These are phyloP conservation scores for Rhodocollybia butyracea DNA, from an alignment of 768 basidiomycete species.

Conservation along the genomic window DNA sequence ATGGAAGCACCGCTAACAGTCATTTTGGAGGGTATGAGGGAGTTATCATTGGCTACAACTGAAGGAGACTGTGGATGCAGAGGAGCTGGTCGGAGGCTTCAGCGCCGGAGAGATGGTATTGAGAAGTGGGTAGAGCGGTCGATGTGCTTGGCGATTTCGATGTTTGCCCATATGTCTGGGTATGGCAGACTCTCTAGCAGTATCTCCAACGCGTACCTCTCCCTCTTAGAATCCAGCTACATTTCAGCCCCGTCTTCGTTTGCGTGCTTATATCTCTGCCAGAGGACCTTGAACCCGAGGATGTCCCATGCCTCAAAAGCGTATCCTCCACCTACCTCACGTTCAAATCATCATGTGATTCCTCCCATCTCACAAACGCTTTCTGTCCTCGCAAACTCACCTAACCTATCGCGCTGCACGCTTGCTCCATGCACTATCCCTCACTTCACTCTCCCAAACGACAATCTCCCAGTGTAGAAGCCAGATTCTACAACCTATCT, in stretches of 20 bases:
- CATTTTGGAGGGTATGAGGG: background rate
- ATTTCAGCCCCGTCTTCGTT: constrained; percentile 1
- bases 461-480: background rate
- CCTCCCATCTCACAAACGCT: constrained; percentile 3
- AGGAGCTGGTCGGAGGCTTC: background rate
- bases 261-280: background rate
- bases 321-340: constrained; percentile 4
- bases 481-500: background rate
- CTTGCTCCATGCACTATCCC: background rate
- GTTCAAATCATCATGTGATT: background rate
- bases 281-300: background rate
- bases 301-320: background rate
- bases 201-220: background rate
- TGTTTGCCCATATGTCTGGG: constrained; percentile 1
- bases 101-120: background rate
- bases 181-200: background rate
- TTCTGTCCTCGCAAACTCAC: background rate
- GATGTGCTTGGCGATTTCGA: constrained; percentile 1
- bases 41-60: background rate
- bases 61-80: background rate
- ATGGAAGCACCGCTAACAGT: constrained; percentile 4
- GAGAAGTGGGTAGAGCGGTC: constrained; percentile 4
- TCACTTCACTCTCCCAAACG: background rate
- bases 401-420: constrained; percentile 4
- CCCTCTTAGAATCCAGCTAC: background rate